Evolutionary conservation across 306 rosid genomes (phyloP), one percentile per base, ranked within the genome.

Genomic region (Acmispon strigosus): DNA sequence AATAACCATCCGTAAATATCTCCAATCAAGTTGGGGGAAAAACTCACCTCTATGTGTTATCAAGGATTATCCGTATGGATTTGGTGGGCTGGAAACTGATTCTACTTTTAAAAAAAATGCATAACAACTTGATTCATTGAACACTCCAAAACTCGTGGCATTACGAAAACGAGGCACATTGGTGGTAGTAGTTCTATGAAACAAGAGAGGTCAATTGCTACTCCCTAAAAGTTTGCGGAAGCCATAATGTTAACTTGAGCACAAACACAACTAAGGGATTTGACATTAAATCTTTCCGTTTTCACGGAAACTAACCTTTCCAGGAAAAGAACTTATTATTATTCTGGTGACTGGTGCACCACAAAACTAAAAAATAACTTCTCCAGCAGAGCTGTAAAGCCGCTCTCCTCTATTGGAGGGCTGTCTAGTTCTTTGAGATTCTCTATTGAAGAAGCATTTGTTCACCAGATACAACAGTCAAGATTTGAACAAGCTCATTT

Each of bases 51-150:
- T 36, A 20, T 53, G 43, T 59, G 20, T 60, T 62, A 77, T 78
- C 66, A 56, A 62, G 75, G 54, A 78, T 53, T 34, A 52, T 68
- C 39, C 58, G 50, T 53, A 51, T 71, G 71, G 60, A 65, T 54
- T 63, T 62, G 57, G 62, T 37, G 56, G 80, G 72, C 39, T 18
- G 62, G 80, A 69, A 79, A 66, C 60, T 63, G 65, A 34, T 39
- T 20, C 18, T 17, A 5, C 52, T 76, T 76, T 62, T 63, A 61
- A 24, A 62, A 68, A 65, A 10, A 47, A 44, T 60, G 59, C 27
- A 73, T 39, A 66, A 72, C 75, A 15, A 29, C 59, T 22, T 12
- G 24, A n/a, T 34, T 61, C 61, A 13, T 59, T 29, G 24, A 34
- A 59, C 72, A 61, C 49, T 73, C 22, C 55, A 53, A 36, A 45